Percentiles rank a stretch among this genome's conserved stretches.
These are phyloP conservation scores for Prunus mira DNA, from an alignment of 306 rosid genomes.

Conservation along the genomic window DNA sequence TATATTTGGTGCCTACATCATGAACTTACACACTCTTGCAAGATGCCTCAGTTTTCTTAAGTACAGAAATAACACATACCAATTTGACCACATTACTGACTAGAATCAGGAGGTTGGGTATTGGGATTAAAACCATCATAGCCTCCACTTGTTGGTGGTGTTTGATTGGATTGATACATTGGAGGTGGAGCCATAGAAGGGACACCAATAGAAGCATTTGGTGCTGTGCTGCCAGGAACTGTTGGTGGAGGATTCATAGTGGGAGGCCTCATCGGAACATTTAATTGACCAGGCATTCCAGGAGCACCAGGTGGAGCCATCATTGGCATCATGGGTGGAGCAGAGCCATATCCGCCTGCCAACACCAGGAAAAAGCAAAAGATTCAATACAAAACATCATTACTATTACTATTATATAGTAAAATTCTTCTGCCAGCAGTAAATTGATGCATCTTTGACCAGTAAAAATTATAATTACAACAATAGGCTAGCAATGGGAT, in stretches of 20 bases:
- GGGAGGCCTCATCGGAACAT: conserved; percentile 37
- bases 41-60: conserved; percentile 1
- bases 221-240: conserved; percentile 36
- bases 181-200: conserved; percentile 21
- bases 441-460: not conserved
- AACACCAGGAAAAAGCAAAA: not conserved
- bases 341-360: conserved; percentile 41
- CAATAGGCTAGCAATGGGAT: not conserved
- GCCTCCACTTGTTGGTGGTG: conserved; percentile 39
- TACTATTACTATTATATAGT: not conserved
- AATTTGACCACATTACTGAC: conserved; percentile 26
- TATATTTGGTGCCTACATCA: not conserved
- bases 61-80: conserved; percentile 11
- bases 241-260: conserved; percentile 28
- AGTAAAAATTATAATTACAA: not conserved
- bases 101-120: conserved; percentile 39
- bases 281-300: conserved; percentile 37
- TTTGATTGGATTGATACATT: conserved; percentile 43
- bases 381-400: not conserved
- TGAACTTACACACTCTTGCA: not conserved
- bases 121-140: conserved; percentile 44
- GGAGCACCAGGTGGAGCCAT: conserved; percentile 57
- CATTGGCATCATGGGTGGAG: conserved; percentile 43
- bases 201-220: conserved; percentile 35
- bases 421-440: not conserved